phyloP scores from a whole-genome alignment of 768 basidiomycete genomes.

The Rhodotorula graminis region DNA sequence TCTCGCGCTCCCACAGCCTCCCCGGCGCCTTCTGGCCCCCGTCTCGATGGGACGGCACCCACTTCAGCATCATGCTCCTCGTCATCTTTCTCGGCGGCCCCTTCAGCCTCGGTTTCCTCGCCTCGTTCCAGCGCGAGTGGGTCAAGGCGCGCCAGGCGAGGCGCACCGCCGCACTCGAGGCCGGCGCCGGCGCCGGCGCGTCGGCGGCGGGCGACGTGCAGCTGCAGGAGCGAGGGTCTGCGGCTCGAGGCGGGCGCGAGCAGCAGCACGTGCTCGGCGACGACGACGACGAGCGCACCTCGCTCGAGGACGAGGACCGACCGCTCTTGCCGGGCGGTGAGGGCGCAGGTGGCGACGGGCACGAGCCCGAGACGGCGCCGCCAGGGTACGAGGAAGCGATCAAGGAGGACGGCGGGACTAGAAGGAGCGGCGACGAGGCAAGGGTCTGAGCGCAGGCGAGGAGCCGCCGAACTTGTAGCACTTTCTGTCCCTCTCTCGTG shows the following conservation, averaged over 20 bases:
- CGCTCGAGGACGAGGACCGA: slow-evolving; percentile 22
- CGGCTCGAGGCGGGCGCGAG: not conserved
- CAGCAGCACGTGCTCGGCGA: slow-evolving; percentile 20
- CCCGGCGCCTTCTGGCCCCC: slow-evolving; percentile 29
- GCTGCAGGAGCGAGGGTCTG: slow-evolving; percentile 16
- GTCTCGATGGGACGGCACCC: slow-evolving; percentile 19
- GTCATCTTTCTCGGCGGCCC: slow-evolving; percentile 17
- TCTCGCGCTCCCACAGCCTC: not conserved
- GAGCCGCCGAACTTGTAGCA: too few species aligned
- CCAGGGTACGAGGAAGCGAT: slow-evolving; percentile 28
- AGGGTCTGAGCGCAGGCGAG: not conserved
- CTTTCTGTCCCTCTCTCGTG: too few species aligned
- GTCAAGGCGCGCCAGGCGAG: not conserved
- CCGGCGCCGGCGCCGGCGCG: not conserved
- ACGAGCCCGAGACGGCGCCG: not conserved
- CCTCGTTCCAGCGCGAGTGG: not conserved
- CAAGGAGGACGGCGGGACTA: not conserved
- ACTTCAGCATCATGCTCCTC: slow-evolving; percentile 23
- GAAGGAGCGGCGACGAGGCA: not conserved
- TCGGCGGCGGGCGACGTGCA: not conserved
- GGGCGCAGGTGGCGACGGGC: not conserved
- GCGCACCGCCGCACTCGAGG: not conserved
- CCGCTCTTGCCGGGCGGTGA: not conserved
- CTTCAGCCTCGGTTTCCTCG: not conserved
- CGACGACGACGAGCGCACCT: slow-evolving; percentile 20